Evolutionary conservation across 352 stramenopile species (phyloP).

Genomic region (Ophiocytium majus): DNA sequence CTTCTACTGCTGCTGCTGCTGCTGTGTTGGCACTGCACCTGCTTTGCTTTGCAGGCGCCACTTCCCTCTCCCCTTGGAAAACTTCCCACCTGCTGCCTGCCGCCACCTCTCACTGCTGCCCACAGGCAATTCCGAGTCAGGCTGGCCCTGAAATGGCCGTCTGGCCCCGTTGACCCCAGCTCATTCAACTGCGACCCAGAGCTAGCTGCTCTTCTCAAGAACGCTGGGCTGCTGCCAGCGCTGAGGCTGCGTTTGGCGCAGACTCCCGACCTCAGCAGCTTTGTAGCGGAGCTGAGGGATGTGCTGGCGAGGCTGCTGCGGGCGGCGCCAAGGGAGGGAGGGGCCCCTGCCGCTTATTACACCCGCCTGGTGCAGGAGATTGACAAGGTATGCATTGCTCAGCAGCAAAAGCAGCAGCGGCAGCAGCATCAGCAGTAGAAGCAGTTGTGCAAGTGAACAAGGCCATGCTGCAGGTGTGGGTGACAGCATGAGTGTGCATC

Average conservation of each 20-base stretch:
- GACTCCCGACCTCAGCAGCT: slow-evolving; percentile 33
- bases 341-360: slow-evolving; percentile 40
- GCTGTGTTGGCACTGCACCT: background rate
- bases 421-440: too few relatives aligned
- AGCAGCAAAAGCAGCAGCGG: too few relatives aligned
- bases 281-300: slow-evolving; percentile 48
- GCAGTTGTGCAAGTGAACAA: too few relatives aligned
- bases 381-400: too few relatives aligned
- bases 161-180: slow-evolving; percentile 23
- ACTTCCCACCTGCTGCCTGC: background rate
- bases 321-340: slow-evolving; percentile 15
- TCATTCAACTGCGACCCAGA: slow-evolving; percentile 52
- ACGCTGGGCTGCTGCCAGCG: slow-evolving; percentile 26
- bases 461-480: too few relatives aligned
- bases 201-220: slow-evolving; percentile 23
- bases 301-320: slow-evolving; percentile 34
- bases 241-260: slow-evolving; percentile 32
- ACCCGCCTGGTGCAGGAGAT: slow-evolving; percentile 41
- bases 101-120: slow-evolving; percentile 11
- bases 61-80: slow-evolving; percentile 10
- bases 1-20: background rate
- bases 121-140: slow-evolving; percentile 37
- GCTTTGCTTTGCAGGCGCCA: background rate
- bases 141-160: background rate
- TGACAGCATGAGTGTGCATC: too few relatives aligned